Conservation (phyloP, 495 filamentous ascomycete genomes). For the Collariella sp. region DNA sequence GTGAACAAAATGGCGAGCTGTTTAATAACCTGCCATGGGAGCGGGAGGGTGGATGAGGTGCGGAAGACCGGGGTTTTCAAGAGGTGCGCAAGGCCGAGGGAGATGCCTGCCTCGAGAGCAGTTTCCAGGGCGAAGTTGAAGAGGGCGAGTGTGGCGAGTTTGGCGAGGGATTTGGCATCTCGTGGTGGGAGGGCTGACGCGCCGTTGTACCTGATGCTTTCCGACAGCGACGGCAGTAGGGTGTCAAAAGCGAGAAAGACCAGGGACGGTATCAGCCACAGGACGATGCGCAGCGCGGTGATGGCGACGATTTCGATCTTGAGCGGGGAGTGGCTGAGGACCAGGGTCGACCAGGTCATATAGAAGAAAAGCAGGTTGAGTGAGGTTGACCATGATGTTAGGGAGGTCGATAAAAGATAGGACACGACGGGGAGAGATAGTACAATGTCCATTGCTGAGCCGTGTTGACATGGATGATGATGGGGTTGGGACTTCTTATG, state of each 20-base stretch:
- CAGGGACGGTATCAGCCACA: constrained; percentile 65
- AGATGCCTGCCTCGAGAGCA: constrained; percentile 46
- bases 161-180: constrained; percentile 31
- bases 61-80: constrained; percentile 33
- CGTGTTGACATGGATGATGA: too few species aligned
- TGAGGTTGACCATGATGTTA: constrained; percentile 62
- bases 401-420: constrained; percentile 46
- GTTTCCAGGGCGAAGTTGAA: constrained; percentile 58
- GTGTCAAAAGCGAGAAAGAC: constrained; percentile 68
- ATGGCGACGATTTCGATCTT: constrained; percentile 69
- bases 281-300: constrained; percentile 55
- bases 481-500: too few species aligned
- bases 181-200: constrained; percentile 53
- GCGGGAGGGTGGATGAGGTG: constrained; percentile 35
- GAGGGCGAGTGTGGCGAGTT: constrained; percentile 46
- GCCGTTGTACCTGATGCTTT: constrained; percentile 61
- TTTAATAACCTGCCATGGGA: constrained; percentile 48
- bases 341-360: constrained; percentile 78
- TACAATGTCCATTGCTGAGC: constrained; percentile 52
- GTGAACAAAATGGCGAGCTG: constrained; percentile 56
- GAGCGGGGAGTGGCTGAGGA: constrained; percentile 65
- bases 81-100: constrained; percentile 22
- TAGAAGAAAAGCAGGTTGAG: constrained; percentile 87
- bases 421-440: constrained; percentile 65
- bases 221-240: constrained; percentile 54